Evolutionary conservation across 1,139 yeast species (phyloP).

Genomic region (Schwanniomyces etchellsii): DNA sequence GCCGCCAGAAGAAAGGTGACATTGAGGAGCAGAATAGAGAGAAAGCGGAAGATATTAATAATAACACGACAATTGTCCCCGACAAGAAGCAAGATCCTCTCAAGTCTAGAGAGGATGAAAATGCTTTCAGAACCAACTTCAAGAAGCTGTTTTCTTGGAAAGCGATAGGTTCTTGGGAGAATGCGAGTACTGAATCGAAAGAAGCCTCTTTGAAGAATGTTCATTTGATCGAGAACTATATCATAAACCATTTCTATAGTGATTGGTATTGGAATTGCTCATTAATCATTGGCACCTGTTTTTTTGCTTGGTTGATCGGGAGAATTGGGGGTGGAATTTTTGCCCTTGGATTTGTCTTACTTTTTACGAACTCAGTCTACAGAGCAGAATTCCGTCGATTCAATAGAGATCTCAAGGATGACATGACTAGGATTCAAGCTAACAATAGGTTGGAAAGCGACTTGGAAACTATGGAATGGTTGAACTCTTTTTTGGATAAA

Average conservation of each 20-base stretch:
- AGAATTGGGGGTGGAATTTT: conserved; percentile 54
- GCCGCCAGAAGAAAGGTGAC: conserved; percentile 20
- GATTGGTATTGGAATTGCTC: conserved; percentile 72
- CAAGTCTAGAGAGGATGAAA: not conserved
- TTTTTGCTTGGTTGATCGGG: conserved; percentile 62
- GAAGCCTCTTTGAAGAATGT: conserved; percentile 17
- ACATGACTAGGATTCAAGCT: conserved; percentile 57
- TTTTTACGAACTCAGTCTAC: conserved; percentile 62
- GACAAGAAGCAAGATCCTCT: conserved; percentile 4
- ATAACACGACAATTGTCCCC: not conserved
- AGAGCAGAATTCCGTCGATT: conserved; percentile 68
- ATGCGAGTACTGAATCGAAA: conserved; percentile 19
- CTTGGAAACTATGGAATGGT: conserved; percentile 74
- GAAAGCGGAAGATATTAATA: not conserved
- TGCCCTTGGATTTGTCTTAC: conserved; percentile 50
- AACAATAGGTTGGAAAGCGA: conserved; percentile 55
- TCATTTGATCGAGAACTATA: conserved; percentile 47
- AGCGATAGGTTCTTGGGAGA: conserved; percentile 38
- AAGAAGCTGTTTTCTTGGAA: conserved; percentile 32
- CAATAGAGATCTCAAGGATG: conserved; percentile 67
- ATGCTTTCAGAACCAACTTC: not conserved
- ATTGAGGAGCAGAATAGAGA: conserved; percentile 26
- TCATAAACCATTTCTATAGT: conserved; percentile 60
- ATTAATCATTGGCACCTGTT: conserved; percentile 62
- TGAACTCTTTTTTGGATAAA: conserved; percentile 67